These are phyloP conservation scores for Alternaria triticina DNA, from an alignment of 2,329 filamentous ascomycete genomes.

Conservation along the genomic window DNA sequence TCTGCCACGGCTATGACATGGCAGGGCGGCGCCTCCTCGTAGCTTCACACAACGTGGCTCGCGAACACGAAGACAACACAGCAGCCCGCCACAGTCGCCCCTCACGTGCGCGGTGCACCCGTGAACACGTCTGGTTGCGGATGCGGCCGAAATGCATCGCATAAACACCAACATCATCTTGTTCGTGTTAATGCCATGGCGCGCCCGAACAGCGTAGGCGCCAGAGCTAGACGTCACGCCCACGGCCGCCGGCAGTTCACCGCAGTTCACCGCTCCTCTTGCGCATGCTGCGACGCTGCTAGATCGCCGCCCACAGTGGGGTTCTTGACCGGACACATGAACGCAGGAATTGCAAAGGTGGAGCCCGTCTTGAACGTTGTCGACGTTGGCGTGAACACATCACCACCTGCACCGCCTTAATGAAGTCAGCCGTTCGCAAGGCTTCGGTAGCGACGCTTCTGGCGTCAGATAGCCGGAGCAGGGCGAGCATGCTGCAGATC, in stretches of 20 bases:
- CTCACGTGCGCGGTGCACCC: constrained; percentile 38
- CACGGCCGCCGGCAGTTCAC: constrained; percentile 42
- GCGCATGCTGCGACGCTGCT: constrained; percentile 21
- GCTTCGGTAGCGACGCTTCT: constrained; percentile 44
- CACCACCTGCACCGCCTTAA: constrained; percentile 45
- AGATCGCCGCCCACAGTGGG: constrained; percentile 21
- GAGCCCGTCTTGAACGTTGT: constrained; percentile 16
- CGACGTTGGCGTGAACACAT: constrained; percentile 43
- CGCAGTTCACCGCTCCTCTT: constrained; percentile 43
- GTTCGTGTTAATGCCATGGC: constrained; percentile 7
- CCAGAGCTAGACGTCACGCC: constrained; percentile 29
- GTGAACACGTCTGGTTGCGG: constrained; percentile 26
- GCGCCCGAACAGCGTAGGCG: constrained; percentile 25
- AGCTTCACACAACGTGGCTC: constrained; percentile 38
- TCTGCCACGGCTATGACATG: constrained; percentile 22
- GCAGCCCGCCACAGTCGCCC: constrained; percentile 29
- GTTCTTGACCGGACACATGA: constrained; percentile 21
- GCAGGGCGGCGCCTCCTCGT: constrained; percentile 16
- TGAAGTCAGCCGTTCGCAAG: constrained; percentile 47
- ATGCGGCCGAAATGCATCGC: constrained; percentile 38
- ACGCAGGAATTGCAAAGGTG: constrained; percentile 17
- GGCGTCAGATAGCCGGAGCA: constrained; percentile 46
- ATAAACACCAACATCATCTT: constrained; percentile 19
- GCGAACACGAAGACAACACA: constrained; percentile 37
- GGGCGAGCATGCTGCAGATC: constrained; percentile 49